Evolutionary conservation across 352 stramenopile genomes (phyloP).

Genomic region (Phytophthora pisi): DNA sequence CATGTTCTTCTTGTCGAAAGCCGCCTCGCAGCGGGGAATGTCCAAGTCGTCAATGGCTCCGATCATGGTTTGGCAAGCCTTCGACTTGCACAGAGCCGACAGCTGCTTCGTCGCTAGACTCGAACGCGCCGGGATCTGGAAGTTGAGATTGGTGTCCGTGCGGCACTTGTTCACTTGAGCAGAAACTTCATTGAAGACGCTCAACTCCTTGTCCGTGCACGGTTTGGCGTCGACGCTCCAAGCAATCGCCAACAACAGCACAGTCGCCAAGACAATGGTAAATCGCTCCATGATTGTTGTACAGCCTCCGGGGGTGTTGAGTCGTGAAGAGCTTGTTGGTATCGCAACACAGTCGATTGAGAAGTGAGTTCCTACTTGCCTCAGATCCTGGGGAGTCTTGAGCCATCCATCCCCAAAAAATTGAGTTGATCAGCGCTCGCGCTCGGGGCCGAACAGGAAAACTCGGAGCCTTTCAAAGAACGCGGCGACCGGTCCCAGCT

Average conservation of each 20-base stretch:
- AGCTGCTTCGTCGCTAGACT: conserved; percentile 40
- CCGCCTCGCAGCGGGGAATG: conserved; percentile 52
- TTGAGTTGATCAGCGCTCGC: conserved; percentile 4
- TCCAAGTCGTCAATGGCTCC: conserved; percentile 61
- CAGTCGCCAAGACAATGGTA: background rate
- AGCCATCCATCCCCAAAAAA: conserved; percentile 18
- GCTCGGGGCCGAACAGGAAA: conserved; percentile 42
- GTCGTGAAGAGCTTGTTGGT: conserved; percentile 9
- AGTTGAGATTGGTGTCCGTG: conserved; percentile 42
- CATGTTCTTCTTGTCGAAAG: conserved; percentile 55
- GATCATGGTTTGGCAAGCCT: conserved; percentile 58
- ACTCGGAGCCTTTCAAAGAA: conserved; percentile 56
- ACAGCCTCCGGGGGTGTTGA: conserved; percentile 1
- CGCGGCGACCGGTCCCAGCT: conserved; percentile 18
- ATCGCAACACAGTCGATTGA: conserved; percentile 25
- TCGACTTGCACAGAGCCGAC: conserved; percentile 46
- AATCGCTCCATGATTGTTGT: conserved; percentile 22
- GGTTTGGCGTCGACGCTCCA: conserved; percentile 9
- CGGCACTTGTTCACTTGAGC: conserved; percentile 45
- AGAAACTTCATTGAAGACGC: conserved; percentile 53
- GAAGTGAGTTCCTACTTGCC: no score
- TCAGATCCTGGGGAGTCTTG: conserved; percentile 14
- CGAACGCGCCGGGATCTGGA: conserved; percentile 45
- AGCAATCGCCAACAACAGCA: conserved; percentile 22
- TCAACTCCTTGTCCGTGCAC: conserved; percentile 47